A percentile compares a stretch with the other conserved stretches of the same genome.
These are phyloP conservation scores for Coniochaeta sp. DNA, from an alignment of 2,329 filamentous ascomycete species.

Conservation along the genomic window DNA sequence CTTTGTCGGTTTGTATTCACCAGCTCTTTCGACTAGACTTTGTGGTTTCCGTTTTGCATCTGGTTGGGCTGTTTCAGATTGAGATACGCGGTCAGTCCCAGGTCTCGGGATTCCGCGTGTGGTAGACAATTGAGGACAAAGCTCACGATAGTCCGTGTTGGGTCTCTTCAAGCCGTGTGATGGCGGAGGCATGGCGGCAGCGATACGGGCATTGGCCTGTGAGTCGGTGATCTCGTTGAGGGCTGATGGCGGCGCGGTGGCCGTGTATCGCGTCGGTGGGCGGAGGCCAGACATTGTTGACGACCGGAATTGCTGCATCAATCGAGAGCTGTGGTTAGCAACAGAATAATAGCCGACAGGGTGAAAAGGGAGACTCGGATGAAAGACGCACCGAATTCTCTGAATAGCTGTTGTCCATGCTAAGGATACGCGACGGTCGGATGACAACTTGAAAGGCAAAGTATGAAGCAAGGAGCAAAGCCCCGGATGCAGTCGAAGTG, in stretches of 20 bases:
- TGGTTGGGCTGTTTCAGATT: conserved; percentile 31
- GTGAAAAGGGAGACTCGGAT: neutral
- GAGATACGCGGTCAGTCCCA: conserved; percentile 9
- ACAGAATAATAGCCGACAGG: neutral
- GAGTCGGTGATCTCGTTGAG: conserved; percentile 52
- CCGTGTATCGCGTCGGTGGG: conserved; percentile 13
- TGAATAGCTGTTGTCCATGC: conserved; percentile 21
- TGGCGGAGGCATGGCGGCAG: conserved; percentile 29
- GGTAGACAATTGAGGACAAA: conserved; percentile 3
- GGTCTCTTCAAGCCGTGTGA: conserved; percentile 40
- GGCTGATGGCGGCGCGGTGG: conserved; percentile 13
- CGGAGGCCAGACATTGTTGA: conserved; percentile 10
- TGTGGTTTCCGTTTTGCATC: conserved; percentile 48
- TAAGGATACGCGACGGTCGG: conserved; percentile 19
- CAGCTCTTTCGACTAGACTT: conserved; percentile 46
- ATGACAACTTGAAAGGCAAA: conserved; percentile 20
- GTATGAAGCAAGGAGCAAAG: conserved; percentile 27
- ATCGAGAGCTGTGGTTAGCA: conserved; percentile 1
- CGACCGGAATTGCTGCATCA: neutral
- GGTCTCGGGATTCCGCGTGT: neutral
- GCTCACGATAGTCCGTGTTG: conserved; percentile 19
- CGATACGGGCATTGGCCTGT: conserved; percentile 47
- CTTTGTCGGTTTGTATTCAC: conserved; percentile 25
- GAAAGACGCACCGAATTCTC: conserved; percentile 24
- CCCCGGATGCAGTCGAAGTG: conserved; percentile 22